phyloP scores from a whole-genome alignment of 2,329 filamentous ascomycete genomes.

The Colletotrichum sp. region DNA sequence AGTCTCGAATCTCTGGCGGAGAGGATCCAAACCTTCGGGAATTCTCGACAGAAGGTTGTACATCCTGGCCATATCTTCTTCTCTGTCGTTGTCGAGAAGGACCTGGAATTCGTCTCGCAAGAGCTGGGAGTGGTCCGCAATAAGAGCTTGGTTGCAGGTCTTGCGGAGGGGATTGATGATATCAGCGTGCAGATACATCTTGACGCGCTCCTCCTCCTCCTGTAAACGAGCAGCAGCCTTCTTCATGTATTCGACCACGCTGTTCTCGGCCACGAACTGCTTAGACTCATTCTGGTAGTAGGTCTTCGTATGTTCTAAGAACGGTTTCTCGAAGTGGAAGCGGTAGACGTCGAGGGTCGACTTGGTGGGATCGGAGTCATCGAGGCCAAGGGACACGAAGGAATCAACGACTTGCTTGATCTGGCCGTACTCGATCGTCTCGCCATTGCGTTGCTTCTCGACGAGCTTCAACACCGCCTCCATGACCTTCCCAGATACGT shows the following conservation, averaged over 20 bases:
- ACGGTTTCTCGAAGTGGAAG: conserved; percentile 90
- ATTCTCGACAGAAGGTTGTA: conserved; percentile 91
- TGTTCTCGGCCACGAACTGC: conserved; percentile 94
- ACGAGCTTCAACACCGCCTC: conserved; percentile 91
- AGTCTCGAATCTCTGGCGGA: conserved; percentile 85
- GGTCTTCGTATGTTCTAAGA: conserved; percentile 79
- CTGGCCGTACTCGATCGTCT: conserved; percentile 96
- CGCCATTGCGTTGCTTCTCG: conserved; percentile 95
- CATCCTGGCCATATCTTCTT: conserved; percentile 96
- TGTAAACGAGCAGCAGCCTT: conserved; percentile 90
- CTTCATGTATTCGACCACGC: conserved; percentile 99
- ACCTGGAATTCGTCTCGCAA: conserved; percentile 95
- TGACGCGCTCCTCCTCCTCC: conserved; percentile 93
- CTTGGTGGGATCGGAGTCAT: conserved; percentile 91
- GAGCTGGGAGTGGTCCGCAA: conserved; percentile 84
- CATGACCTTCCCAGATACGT: conserved; percentile 90
- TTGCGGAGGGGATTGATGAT: conserved; percentile 86
- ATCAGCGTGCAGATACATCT: conserved; percentile 89
- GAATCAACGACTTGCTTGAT: conserved; percentile 98
- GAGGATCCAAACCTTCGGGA: conserved; percentile 86
- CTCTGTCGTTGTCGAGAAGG: conserved; percentile 89
- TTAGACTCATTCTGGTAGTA: conserved; percentile 95
- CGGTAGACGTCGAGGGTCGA: conserved; percentile 96
- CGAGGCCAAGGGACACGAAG: conserved; percentile 91
- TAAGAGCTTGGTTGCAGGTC: conserved; percentile 86